A percentile compares a stretch with the other conserved stretches of the same genome.
Conservation (phyloP, 2,329 filamentous ascomycete species). For the Pseudogymnoascus sp. region DNA sequence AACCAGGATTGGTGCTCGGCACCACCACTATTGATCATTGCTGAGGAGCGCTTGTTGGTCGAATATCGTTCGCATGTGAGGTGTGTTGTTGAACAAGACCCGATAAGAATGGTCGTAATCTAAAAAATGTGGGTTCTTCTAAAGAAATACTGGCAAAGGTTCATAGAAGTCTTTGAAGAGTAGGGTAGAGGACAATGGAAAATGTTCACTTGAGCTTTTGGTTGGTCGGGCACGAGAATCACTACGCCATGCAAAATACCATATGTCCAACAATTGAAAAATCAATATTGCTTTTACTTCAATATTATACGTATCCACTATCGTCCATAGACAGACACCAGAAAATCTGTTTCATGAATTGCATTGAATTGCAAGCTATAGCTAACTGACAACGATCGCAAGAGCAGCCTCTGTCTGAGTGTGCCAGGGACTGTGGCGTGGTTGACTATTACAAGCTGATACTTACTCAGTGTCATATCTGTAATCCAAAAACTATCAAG, state of each 20-base stretch:
- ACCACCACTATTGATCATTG: neutral
- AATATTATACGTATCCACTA: neutral
- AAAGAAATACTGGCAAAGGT: neutral
- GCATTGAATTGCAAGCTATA: slow-evolving; percentile 10
- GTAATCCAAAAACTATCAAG: slow-evolving; percentile 2
- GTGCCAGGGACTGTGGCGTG: neutral
- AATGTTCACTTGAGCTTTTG: neutral
- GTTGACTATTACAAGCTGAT: neutral
- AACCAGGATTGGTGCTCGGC: neutral
- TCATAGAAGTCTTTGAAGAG: neutral
- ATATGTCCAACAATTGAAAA: neutral
- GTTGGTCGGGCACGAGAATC: neutral
- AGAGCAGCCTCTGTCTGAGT: slow-evolving; percentile 5
- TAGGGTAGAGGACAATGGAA: neutral
- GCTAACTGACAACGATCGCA: neutral
- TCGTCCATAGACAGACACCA: neutral
- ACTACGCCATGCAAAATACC: neutral
- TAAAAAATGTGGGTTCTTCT: neutral
- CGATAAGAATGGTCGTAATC: neutral
- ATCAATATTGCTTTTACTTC: neutral
- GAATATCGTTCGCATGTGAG: neutral
- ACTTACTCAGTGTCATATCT: slow-evolving; percentile 8
- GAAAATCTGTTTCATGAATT: slow-evolving; percentile 2
- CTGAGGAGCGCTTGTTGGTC: neutral
- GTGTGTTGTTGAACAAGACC: neutral